Base-by-base conservation (phyloP, 305 asterid species). In the Fraxinus sp. region DNA sequence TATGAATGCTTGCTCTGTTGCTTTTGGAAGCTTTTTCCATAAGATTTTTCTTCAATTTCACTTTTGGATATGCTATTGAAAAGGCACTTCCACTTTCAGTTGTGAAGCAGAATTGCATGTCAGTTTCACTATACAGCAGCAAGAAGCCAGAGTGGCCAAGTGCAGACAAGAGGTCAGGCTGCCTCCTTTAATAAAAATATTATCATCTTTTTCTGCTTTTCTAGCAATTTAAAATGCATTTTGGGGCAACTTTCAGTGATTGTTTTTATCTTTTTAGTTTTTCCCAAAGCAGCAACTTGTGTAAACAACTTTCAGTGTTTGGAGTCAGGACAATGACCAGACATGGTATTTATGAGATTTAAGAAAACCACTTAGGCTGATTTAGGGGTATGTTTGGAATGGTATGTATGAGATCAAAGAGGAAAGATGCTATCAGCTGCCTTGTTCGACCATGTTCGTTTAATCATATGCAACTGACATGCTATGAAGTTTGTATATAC, bases 61-160 rank as follows among this genome's bases (percentile, higher is more conserved):
- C 37, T 70, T 26, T 5, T 70, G 75, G 75, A 70, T 26, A 70
- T 22, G 75, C 39, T 70, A 70, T 14, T 70, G 24, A 18, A 30
- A 14, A 71, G 41, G 43, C 46, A 14, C 24, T 41, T 71, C 43
- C 26, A 71, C 77, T 71, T 28, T 68, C 75, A 13, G 10, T 68
- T 68, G 36, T 68, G 9, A 68, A 28, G 36, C 36, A 28, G 75
- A 28, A 68, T 68, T 68, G 11, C 22, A 3, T 3, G 37, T 26
- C 75, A 68, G 35, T 68, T 68, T 68, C 75, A 68, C 75, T 5
- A 10, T 68, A 16, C 64, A 66, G 75, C 75, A 68, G 18, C 75
- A 68, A 68, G 37, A 68, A 28, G 35, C 36, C 36, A 9, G n/a
- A 26, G 74, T 26, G 74, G 36, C 74, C 36, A 68, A 68, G 7